Evolutionary conservation across 257 asterid species (phyloP).

Genomic region (Jacaranda copaia): DNA sequence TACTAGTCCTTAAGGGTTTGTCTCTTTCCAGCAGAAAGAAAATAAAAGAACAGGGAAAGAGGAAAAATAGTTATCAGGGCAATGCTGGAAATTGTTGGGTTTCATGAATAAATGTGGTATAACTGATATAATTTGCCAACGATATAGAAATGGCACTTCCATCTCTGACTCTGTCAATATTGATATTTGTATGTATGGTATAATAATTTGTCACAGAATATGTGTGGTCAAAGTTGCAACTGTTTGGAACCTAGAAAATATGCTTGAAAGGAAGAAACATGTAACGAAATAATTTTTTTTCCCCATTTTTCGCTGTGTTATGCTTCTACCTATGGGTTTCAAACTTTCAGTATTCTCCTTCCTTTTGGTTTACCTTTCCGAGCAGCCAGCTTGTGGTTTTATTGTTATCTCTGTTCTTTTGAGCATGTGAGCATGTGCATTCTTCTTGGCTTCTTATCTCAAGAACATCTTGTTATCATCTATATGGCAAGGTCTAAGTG

Average conservation of each 20-base stretch:
- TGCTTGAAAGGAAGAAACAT: not conserved
- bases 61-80: not conserved
- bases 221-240: not conserved
- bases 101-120: not conserved
- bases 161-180: too few species aligned
- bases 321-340: too few species aligned
- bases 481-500: not conserved
- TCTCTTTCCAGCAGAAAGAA: not conserved
- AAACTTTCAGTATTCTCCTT: too few species aligned
- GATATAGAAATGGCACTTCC: not conserved
- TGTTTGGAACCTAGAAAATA: not conserved
- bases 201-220: not conserved
- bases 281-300: not conserved
- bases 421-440: too few species aligned
- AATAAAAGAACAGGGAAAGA: not conserved
- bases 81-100: not conserved
- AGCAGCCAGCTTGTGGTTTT: too few species aligned
- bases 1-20: not conserved
- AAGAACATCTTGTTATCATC: too few species aligned
- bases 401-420: too few species aligned
- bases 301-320: not conserved
- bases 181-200: too few species aligned
- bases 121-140: not conserved
- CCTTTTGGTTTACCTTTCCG: too few species aligned
- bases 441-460: too few species aligned